Conservation (phyloP, 2,329 filamentous ascomycete species). For the Cladosporium colombiae region DNA sequence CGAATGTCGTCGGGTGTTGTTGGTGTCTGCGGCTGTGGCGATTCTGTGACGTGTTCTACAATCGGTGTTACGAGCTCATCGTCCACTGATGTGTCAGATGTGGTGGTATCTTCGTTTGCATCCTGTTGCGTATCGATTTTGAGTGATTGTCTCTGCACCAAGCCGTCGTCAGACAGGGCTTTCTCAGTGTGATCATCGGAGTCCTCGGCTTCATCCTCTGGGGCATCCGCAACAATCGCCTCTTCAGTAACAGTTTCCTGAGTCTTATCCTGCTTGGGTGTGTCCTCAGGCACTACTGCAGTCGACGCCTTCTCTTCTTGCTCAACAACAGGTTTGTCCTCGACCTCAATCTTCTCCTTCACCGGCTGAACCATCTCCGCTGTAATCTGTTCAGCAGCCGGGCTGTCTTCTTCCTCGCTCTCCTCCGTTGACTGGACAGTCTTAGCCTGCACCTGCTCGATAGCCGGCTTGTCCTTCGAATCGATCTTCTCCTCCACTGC, state of each 20-base stretch:
- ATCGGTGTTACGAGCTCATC: neutral
- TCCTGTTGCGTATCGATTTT: constrained; percentile 1
- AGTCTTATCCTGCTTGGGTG: neutral
- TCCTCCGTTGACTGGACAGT: neutral
- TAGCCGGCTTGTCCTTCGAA: neutral
- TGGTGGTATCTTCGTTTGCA: neutral
- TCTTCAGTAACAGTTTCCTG: neutral
- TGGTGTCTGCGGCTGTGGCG: constrained; percentile 17
- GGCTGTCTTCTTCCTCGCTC: neutral
- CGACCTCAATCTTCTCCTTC: neutral
- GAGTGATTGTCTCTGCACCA: neutral
- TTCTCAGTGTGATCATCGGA: constrained; percentile 14
- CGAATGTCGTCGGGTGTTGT: constrained; percentile 25
- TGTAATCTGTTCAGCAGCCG: neutral
- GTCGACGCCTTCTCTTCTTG: neutral
- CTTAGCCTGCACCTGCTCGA: neutral
- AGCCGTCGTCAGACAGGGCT: constrained; percentile 11
- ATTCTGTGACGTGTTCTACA: neutral
- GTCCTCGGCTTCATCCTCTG: neutral
- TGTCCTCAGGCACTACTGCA: neutral
- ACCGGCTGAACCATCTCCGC: neutral
- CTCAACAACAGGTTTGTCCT: neutral
- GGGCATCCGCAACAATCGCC: neutral
- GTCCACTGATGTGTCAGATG: neutral
- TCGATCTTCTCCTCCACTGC: neutral